phyloP scores from a whole-genome alignment of 345 rosid genomes.

The Eutrema japonicum region DNA sequence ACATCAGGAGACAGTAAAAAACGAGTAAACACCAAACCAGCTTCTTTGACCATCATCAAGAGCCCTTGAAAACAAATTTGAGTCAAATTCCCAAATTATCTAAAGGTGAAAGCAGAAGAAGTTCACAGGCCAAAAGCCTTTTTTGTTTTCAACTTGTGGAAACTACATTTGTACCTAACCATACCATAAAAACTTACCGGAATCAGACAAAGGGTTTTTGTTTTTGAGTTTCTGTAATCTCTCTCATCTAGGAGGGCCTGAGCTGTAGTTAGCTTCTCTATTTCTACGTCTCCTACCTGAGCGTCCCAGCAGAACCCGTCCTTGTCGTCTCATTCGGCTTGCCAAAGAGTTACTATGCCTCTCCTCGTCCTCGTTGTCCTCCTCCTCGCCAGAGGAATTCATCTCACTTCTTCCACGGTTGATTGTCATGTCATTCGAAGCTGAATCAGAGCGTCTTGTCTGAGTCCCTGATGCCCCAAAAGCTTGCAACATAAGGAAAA shows the following conservation, averaged over 20 bases:
- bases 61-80: slow-evolving; percentile 6
- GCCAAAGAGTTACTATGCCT: slow-evolving; percentile 59
- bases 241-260: slow-evolving; percentile 37
- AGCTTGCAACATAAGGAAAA: slow-evolving; percentile 74
- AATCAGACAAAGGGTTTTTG: slow-evolving; percentile 24
- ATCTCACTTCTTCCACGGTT: slow-evolving; percentile 39
- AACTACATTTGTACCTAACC: slow-evolving; percentile 39
- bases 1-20: slow-evolving; percentile 19
- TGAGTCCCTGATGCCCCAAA: slow-evolving; percentile 65
- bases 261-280: slow-evolving; percentile 52
- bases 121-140: neutral
- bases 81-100: slow-evolving; percentile 30
- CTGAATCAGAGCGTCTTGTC: slow-evolving; percentile 42
- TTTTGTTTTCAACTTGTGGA: neutral
- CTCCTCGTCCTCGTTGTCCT: slow-evolving; percentile 39
- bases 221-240: slow-evolving; percentile 4
- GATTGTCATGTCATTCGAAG: slow-evolving; percentile 41
- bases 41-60: slow-evolving; percentile 17
- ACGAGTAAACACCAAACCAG: neutral
- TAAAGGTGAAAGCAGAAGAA: slow-evolving; percentile 31
- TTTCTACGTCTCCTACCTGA: slow-evolving; percentile 80
- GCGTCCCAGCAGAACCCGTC: slow-evolving; percentile 63
- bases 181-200: slow-evolving; percentile 26
- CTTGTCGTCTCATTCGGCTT: slow-evolving; percentile 68
- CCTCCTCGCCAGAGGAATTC: slow-evolving; percentile 47